Evolutionary conservation across 2,329 filamentous ascomycete genomes (phyloP).

Genomic region (Fusarium oxysporum): DNA sequence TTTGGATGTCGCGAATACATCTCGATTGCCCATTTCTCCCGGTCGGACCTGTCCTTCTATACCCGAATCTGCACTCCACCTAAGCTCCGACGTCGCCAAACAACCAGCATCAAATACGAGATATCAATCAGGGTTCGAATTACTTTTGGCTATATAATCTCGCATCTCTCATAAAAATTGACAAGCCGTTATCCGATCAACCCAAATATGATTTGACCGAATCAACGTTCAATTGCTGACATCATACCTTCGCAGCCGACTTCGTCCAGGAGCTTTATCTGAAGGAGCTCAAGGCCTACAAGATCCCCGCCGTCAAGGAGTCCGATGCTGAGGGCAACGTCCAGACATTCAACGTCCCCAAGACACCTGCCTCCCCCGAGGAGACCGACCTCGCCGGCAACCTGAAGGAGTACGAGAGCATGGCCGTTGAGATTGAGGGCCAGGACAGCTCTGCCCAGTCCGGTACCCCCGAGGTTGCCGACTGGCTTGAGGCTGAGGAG

Average conservation of each 20-base stretch:
- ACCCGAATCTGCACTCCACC: conserved; percentile 47
- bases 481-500: conserved; percentile 89
- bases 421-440: conserved; percentile 95
- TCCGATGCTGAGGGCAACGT: conserved; percentile 91
- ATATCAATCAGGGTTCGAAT: not conserved
- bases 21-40: conserved; percentile 22
- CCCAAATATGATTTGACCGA: not conserved
- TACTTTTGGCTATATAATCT: not conserved
- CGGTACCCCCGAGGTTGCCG: conserved; percentile 67
- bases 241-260: conserved; percentile 73
- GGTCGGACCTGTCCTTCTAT: conserved; percentile 38
- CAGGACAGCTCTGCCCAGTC: conserved; percentile 73
- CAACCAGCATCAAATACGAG: conserved; percentile 1
- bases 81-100: conserved; percentile 45
- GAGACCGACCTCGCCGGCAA: conserved; percentile 92
- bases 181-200: not conserved
- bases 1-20: conserved; percentile 8
- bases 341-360: conserved; percentile 84
- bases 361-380: conserved; percentile 88
- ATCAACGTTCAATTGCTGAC: conserved; percentile 44
- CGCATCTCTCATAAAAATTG: not conserved
- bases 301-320: conserved; percentile 84
- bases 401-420: conserved; percentile 93
- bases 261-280: conserved; percentile 98
- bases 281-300: conserved; percentile 95